Evolutionary conservation across 2,329 filamentous ascomycete genomes (phyloP).

Genomic region (Colletotrichum lupini): DNA sequence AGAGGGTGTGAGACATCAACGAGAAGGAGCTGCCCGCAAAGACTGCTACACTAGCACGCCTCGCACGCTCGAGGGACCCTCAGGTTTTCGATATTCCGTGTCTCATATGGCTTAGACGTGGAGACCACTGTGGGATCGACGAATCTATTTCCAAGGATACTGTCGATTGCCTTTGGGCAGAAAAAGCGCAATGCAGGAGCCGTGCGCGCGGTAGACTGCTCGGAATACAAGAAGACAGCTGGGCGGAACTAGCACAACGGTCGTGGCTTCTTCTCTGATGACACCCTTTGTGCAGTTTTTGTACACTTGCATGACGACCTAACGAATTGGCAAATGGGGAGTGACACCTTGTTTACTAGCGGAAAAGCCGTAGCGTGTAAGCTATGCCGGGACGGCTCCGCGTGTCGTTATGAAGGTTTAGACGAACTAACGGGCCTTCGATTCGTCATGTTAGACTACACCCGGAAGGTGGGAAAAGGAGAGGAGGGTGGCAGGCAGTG

Average conservation of each 20-base stretch:
- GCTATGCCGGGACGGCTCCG: not conserved
- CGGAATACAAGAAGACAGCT: not conserved
- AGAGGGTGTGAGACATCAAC: conserved; percentile 18
- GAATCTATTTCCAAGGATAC: conserved; percentile 11
- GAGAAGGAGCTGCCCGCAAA: conserved; percentile 9
- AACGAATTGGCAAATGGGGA: conserved; percentile 1
- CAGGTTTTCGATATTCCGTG: conserved; percentile 6
- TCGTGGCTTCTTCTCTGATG: conserved; percentile 1
- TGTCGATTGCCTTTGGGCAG: conserved; percentile 16
- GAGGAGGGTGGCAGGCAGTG: conserved; percentile 12
- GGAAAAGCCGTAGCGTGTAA: not conserved
- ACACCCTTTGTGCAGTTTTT: not conserved
- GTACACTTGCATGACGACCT: not conserved
- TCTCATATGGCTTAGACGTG: conserved; percentile 21
- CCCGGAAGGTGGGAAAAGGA: not conserved
- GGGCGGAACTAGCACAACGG: conserved; percentile 6
- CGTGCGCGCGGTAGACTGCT: conserved; percentile 11
- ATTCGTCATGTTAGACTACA: not conserved
- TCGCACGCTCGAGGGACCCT: not conserved
- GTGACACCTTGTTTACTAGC: not conserved
- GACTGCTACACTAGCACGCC: conserved; percentile 9
- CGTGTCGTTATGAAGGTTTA: not conserved
- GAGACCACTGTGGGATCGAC: conserved; percentile 24
- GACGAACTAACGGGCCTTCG: conserved; percentile 16
- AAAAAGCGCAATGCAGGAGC: not conserved